Conservation (phyloP, 495 filamentous ascomycete species). For the Xylaria palmicola region DNA sequence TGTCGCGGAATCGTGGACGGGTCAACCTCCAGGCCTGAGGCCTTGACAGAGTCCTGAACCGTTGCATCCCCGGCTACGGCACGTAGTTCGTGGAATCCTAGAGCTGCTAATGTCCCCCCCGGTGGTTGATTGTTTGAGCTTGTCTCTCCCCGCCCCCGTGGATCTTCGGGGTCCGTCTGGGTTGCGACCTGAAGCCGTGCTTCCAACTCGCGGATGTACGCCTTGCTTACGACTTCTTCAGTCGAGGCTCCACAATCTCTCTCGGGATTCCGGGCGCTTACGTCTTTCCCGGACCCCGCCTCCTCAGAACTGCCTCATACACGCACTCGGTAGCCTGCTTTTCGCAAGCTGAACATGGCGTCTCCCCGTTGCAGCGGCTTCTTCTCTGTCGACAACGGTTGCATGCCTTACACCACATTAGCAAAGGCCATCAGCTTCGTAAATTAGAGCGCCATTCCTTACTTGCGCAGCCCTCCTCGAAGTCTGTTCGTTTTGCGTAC, state of each 20-base stretch:
- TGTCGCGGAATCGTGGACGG: slow-evolving; percentile 1
- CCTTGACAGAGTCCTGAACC: neutral
- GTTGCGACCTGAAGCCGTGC: neutral
- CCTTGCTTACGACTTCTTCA: neutral
- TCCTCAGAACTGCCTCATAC: neutral
- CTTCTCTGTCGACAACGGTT: neutral
- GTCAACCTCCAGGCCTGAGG: neutral
- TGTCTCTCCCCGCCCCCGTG: neutral
- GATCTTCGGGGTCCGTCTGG: neutral
- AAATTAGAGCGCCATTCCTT: neutral
- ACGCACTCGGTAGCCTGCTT: neutral
- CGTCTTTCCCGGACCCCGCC: slow-evolving; percentile 9
- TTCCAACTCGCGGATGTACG: slow-evolving; percentile 4
- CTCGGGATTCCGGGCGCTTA: neutral
- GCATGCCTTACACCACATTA: slow-evolving; percentile 7
- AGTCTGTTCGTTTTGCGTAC: neutral
- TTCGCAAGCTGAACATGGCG: slow-evolving; percentile 5
- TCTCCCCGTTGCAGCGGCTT: slow-evolving; percentile 2
- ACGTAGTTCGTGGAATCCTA: neutral
- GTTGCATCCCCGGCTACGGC: neutral
- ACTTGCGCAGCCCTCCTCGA: neutral
- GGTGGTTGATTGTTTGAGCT: neutral
- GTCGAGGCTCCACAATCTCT: too few species aligned
- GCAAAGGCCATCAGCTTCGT: neutral
- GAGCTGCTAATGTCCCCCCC: neutral